Evolutionary conservation across 139 green algal species (phyloP), one percentile per base, ranked within the genome.

Genomic region (Micractinium conductrix): DNA sequence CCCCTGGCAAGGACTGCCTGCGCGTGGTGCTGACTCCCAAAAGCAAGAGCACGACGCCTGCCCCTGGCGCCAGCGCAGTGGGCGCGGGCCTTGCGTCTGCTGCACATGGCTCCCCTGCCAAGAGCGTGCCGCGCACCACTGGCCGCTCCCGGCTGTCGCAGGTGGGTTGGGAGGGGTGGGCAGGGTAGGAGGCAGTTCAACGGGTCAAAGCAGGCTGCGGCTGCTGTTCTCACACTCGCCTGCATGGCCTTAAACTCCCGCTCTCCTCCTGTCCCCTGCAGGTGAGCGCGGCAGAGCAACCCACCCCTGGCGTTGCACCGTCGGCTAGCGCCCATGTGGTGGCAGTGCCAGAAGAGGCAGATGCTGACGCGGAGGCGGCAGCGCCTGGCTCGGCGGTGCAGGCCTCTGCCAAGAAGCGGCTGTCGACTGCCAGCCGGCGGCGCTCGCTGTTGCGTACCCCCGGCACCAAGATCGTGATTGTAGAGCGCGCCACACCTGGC

Each of bases 381-480:
- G 55, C 12, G 72, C 7, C 76, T 72, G 38, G 55, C n/a, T n/a
- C 43, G 26, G 70, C 28, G 2, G 73, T 35, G 26, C 38, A 72
- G 42, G 78, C 62, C 30, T 83, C 78, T 26, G 78, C 78, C 60
- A 74, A 48, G 43, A 83, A 83, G 78, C 37, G 42, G 35, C 74
- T 45, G 50, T 60, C 48, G 9, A 78, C 79, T 2, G 72, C 62
- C 65, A 60, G 81, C 43, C 35, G 70, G 4, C 71, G 82, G 17
- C 82, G 82, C 82, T 86, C 82, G 24, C 50, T 69, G 4, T 82
- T 33, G 48, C 82, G 82, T 48, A 86, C 82, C 73, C 82, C 82
- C 1, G 82, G 82, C 82, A 82, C 82, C 74, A 86, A 82, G 68
- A 74, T 86, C 58, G 82, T 79, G 8, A 86, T 86, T 55, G 60